These are phyloP conservation scores for Rhizomucor pusillus DNA, from an alignment of 371 early-diverging fungal species.

Conservation along the genomic window DNA sequence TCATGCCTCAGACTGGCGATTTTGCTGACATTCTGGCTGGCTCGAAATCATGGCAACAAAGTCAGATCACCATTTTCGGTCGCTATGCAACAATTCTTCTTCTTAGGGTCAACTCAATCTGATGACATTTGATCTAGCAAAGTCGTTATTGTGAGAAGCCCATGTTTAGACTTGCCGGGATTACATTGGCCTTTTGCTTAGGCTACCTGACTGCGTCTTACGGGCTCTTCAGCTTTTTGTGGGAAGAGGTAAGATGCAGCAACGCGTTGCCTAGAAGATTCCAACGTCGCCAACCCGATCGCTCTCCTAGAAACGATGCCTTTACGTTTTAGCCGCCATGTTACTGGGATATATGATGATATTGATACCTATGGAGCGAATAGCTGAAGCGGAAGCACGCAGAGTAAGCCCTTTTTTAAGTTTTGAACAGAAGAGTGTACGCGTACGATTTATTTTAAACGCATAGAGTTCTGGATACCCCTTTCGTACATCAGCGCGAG, in stretches of 20 bases:
- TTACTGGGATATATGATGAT: constrained; percentile 11
- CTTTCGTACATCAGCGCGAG: constrained; percentile 23
- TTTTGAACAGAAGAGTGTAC: not conserved
- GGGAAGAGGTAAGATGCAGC: constrained; percentile 10
- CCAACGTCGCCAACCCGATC: not conserved
- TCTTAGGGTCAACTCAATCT: too few relatives aligned
- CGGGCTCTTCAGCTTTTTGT: constrained; percentile 12
- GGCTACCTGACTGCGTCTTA: constrained; percentile 22
- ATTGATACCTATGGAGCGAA: constrained; percentile 20
- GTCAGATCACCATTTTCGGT: too few relatives aligned
- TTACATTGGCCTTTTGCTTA: constrained; percentile 22
- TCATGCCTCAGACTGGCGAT: too few relatives aligned
- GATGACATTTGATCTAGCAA: too few relatives aligned
- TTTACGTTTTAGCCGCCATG: constrained; percentile 12
- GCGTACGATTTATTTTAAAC: constrained; percentile 1
- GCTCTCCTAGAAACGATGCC: constrained; percentile 8
- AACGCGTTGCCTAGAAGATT: not conserved
- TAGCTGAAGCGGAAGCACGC: constrained; percentile 16
- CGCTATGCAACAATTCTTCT: too few relatives aligned
- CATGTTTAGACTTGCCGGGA: constrained; percentile 19
- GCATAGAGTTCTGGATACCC: constrained; percentile 17
- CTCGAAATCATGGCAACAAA: too few relatives aligned
- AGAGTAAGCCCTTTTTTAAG: constrained; percentile 5
- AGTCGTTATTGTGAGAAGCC: too few relatives aligned
- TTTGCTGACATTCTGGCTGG: too few relatives aligned